Percentiles rank a stretch among this genome's conserved stretches.
These are phyloP conservation scores for Bruguiera sexangula DNA, from an alignment of 345 rosid species.

Conservation along the genomic window DNA sequence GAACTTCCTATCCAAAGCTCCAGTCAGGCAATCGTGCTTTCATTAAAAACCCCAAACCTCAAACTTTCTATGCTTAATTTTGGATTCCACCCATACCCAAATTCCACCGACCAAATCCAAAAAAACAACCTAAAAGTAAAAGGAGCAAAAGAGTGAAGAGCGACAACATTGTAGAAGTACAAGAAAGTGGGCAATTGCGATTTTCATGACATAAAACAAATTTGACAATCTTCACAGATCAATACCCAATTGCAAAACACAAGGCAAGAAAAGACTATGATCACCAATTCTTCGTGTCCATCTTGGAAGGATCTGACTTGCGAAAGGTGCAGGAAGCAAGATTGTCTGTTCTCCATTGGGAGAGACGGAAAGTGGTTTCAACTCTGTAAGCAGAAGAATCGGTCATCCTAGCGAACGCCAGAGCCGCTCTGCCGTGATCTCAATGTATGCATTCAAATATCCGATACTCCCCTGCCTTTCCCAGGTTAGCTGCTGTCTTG, in stretches of 20 bases:
- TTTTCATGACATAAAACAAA: too few species aligned
- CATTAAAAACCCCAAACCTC: not conserved
- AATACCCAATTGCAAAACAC: not conserved
- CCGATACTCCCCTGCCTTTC: constrained; percentile 73
- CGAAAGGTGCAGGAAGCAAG: constrained; percentile 80
- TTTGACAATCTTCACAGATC: not conserved
- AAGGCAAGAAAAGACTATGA: not conserved
- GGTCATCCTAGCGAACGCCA: constrained; percentile 83
- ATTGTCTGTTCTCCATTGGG: constrained; percentile 94
- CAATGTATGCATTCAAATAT: constrained; percentile 86
- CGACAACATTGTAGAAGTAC: too few species aligned
- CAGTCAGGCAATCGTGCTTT: not conserved
- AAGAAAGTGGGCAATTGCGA: too few species aligned
- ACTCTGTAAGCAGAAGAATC: constrained; percentile 84
- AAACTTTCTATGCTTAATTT: too few species aligned
- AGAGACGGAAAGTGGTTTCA: constrained; percentile 82
- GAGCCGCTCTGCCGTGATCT: constrained; percentile 54
- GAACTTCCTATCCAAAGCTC: not conserved
- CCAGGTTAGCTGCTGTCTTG: constrained; percentile 53
- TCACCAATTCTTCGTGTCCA: constrained; percentile 93
- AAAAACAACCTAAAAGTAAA: too few species aligned
- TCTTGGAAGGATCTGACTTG: constrained; percentile 96
- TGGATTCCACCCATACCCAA: too few species aligned
- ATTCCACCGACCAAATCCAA: not conserved
- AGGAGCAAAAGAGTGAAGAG: too few species aligned